Conservation (phyloP, 1,284 basidiomycete genomes). For the Inonotus obliquus region DNA sequence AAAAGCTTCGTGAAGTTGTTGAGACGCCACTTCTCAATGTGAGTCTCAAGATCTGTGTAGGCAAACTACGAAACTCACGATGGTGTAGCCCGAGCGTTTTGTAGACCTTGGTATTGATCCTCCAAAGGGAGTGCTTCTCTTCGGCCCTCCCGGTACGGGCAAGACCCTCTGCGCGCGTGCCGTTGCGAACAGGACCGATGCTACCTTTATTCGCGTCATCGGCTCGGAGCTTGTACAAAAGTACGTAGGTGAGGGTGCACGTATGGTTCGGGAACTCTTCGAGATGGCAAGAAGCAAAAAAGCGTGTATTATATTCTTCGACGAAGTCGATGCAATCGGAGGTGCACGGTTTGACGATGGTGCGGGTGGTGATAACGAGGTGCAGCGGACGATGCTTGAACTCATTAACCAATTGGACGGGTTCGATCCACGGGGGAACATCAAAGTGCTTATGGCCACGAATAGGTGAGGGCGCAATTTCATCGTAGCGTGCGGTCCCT, state of each 20-base stretch:
- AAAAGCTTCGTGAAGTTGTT: conserved; percentile 98
- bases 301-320: conserved; percentile 99
- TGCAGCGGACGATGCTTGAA: conserved; percentile 99
- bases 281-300: conserved; percentile 99
- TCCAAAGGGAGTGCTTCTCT: conserved; percentile 96
- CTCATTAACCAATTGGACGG: conserved; percentile 99
- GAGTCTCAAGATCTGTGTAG: conserved; percentile 29
- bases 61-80: conserved; percentile 17
- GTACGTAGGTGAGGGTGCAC: conserved; percentile 98
- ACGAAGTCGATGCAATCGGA: conserved; percentile 97
- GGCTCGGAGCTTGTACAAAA: conserved; percentile 99
- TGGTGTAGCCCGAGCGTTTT: conserved; percentile 86
- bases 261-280: conserved; percentile 98
- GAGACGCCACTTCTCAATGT: conserved; percentile 95
- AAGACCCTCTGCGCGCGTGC: conserved; percentile 98
- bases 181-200: conserved; percentile 98
- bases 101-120: conserved; percentile 99
- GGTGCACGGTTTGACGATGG: conserved; percentile 99
- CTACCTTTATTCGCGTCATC: conserved; percentile 98
- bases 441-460: conserved; percentile 99
- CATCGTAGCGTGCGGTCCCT: background rate
- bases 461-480: conserved; percentile 77
- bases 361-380: conserved; percentile 98
- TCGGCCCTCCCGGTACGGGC: conserved; percentile 95
- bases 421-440: conserved; percentile 97